Conservation (phyloP, 306 rosid species). For the Prinsepia uniflora region DNA sequence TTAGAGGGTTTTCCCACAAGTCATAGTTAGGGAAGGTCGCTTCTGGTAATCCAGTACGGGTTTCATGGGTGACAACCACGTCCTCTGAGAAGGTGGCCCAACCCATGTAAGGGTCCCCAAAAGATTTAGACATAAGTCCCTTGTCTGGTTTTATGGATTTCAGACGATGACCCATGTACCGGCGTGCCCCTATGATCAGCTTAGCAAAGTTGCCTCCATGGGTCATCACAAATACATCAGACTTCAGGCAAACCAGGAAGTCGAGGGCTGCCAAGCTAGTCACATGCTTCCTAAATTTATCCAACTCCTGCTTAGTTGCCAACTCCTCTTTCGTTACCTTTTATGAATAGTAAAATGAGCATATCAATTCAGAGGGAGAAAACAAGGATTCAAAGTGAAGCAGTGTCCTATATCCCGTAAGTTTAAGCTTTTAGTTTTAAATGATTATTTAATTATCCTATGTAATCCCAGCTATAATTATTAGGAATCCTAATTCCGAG, state of each 20-base stretch:
- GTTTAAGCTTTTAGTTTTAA: neutral
- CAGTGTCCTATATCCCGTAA: neutral
- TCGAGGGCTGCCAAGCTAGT: slow-evolving; percentile 98
- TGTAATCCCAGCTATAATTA: neutral
- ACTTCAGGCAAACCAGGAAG: slow-evolving; percentile 95
- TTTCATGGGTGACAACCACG: slow-evolving; percentile 79
- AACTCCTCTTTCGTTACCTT: slow-evolving; percentile 96
- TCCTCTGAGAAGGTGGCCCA: slow-evolving; percentile 96
- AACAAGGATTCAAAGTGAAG: neutral
- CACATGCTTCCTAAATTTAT: slow-evolving; percentile 87
- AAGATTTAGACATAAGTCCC: slow-evolving; percentile 97
- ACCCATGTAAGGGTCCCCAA: slow-evolving; percentile 98
- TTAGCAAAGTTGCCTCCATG: slow-evolving; percentile 99
- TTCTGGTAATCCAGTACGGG: slow-evolving; percentile 88
- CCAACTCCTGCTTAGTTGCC: slow-evolving; percentile 83
- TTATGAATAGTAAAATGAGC: slow-evolving; percentile 10
- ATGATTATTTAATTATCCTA: neutral
- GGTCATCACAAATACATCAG: slow-evolving; percentile 98
- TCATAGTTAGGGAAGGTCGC: slow-evolving; percentile 93
- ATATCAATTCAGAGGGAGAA: neutral
- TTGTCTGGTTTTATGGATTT: slow-evolving; percentile 98
- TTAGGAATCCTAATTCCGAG: neutral
- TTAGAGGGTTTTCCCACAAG: slow-evolving; percentile 93
- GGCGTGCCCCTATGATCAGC: slow-evolving; percentile 89
- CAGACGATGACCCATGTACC: slow-evolving; percentile 90